Conservation (phyloP, 2,329 filamentous ascomycete species). For the Phoma herbarum region DNA sequence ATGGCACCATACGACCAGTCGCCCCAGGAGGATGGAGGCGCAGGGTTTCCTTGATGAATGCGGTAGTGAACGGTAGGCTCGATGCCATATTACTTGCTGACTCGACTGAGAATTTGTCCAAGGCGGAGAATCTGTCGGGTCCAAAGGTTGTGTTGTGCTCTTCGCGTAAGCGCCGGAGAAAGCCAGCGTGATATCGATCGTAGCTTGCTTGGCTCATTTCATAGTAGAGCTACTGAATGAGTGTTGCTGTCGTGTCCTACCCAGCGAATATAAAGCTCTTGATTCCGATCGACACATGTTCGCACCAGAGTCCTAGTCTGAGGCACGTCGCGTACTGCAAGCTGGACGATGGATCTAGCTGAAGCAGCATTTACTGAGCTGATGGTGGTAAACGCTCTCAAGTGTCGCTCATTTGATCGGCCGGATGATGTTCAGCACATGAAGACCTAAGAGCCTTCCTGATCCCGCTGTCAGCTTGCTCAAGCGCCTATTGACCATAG, state of each 20-base stretch:
- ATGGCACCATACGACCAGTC: background rate
- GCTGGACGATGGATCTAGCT: background rate
- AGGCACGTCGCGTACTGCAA: background rate
- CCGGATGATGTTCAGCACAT: background rate
- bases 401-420: background rate
- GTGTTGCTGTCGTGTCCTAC: background rate
- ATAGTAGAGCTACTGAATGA: background rate
- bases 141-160: background rate
- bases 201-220: background rate
- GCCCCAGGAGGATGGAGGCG: background rate
- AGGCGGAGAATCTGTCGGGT: background rate
- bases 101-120: background rate
- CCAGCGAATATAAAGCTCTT: background rate
- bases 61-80: background rate
- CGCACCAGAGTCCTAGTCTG: background rate
- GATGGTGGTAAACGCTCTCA: background rate
- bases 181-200: background rate
- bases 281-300: background rate
- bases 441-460: background rate
- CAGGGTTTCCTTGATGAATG: background rate
- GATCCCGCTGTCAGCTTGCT: background rate
- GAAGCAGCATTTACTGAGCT: background rate
- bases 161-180: background rate
- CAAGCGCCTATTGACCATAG: background rate
- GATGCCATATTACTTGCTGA: too few relatives aligned